Evolutionary conservation across 495 filamentous ascomycete species (phyloP).

Genomic region (Neurospora discreta): DNA sequence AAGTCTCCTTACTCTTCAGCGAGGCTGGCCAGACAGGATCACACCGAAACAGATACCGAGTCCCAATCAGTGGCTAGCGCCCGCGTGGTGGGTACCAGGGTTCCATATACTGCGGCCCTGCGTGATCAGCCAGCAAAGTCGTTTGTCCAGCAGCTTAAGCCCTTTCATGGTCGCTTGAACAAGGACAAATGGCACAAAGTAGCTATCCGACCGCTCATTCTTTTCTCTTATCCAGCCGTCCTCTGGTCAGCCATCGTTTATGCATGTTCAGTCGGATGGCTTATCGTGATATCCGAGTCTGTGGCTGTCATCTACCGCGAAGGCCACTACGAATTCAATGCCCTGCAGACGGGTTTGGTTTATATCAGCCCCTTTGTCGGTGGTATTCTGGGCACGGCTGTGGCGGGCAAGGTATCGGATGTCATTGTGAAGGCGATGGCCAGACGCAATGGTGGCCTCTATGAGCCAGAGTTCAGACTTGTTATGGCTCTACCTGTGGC

Average conservation of each 20-base stretch:
- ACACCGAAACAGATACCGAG: conserved; percentile 25
- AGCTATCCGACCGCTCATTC: conserved; percentile 66
- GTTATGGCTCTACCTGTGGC: conserved; percentile 82
- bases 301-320: conserved; percentile 67
- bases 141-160: conserved; percentile 56
- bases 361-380: conserved; percentile 88
- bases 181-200: conserved; percentile 72
- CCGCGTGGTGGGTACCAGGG: conserved; percentile 12
- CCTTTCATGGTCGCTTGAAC: conserved; percentile 66
- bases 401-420: conserved; percentile 84
- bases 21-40: background rate
- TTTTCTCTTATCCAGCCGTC: conserved; percentile 79
- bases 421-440: conserved; percentile 70
- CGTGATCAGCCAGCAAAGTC: conserved; percentile 50
- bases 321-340: conserved; percentile 61
- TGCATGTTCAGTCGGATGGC: conserved; percentile 82
- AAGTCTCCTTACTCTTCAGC: background rate
- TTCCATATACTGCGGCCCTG: conserved; percentile 50
- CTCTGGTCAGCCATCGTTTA: conserved; percentile 88
- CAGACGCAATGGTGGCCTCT: conserved; percentile 78
- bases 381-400: conserved; percentile 77
- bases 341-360: conserved; percentile 71
- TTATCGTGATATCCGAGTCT: conserved; percentile 85
- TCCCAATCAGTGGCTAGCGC: conserved; percentile 18
- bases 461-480: conserved; percentile 91